Evolutionary conservation across 495 filamentous ascomycete species (phyloP), one percentile per base, ranked within the genome.

Genomic region (Chlorociboria aeruginascens): DNA sequence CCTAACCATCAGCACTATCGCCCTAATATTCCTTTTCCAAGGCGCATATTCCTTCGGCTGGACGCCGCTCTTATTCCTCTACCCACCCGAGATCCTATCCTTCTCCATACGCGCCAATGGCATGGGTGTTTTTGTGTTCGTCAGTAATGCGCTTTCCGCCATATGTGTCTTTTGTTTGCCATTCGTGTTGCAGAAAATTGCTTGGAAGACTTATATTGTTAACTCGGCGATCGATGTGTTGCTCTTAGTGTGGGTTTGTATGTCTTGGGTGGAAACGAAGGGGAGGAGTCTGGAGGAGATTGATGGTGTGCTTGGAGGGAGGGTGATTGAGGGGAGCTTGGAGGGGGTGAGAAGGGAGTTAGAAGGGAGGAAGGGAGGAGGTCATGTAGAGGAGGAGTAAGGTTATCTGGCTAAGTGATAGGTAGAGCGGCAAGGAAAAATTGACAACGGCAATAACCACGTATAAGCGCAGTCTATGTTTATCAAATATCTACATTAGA

Each of bases 121-220:
- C 20, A 51, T 66, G 39, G 62, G 54, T 6, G 46, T 57, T 11
- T 54, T 53, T n/a, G 33, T 48, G 9, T 50, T 65, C 12, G 33
- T 40, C 6, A 43, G 61, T 4, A 72, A 72, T 55, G 59, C 55
- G 7, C 48, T 64, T 28, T 52, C 62, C 66, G 63, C 10, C 56
- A 64, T 10, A 49, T 72, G 1, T 60, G 70, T 43, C 66, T 68
- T 0, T 71, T 71, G 48, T 16, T 71, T 71, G 64, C 70, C 72
- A 8, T 70, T 72, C 45, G 69, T 62, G 3, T 51, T 73, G 0
- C 52, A 59, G 3, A 58, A 60, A 25, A 63, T 64, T 36, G 58
- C 56, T 32, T 66, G 60, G 61, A 60, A 55, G 39, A 63, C 60
- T 43, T 66, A 66, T 47, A 59, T 66, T 30, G 45, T 66, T 36